phyloP scores from a whole-genome alignment of 2,329 filamentous ascomycete species.

The Aspergillus viridinutans region DNA sequence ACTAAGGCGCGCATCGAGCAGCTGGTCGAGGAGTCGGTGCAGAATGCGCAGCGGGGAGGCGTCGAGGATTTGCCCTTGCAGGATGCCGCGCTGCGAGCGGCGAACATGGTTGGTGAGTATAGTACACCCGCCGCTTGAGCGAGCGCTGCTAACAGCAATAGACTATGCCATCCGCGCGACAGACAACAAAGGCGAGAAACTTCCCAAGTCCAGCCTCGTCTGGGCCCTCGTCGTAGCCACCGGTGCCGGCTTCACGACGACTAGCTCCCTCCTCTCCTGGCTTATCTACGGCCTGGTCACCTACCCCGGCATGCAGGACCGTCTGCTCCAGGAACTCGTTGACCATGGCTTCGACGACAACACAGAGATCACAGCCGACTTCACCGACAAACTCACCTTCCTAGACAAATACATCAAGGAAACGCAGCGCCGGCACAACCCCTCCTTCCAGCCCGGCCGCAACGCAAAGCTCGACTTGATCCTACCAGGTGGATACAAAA shows the following conservation, averaged over 20 bases:
- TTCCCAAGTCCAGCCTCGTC: slow-evolving; percentile 42
- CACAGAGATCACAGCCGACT: slow-evolving; percentile 46
- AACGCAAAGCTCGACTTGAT: slow-evolving; percentile 55
- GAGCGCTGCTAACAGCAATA: slow-evolving; percentile 4
- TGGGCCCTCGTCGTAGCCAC: slow-evolving; percentile 48
- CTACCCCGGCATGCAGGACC: slow-evolving; percentile 54
- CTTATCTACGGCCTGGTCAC: slow-evolving; percentile 50
- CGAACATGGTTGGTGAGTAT: slow-evolving; percentile 40
- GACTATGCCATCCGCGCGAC: slow-evolving; percentile 53
- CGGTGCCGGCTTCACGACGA: slow-evolving; percentile 59
- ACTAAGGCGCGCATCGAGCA: slow-evolving; percentile 14
- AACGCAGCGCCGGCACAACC: slow-evolving; percentile 57
- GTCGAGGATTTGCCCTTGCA: slow-evolving; percentile 29
- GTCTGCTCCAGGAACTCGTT: slow-evolving; percentile 55
- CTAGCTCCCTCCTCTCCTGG: slow-evolving; percentile 55
- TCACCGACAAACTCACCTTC: slow-evolving; percentile 47
- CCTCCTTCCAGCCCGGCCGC: slow-evolving; percentile 58
- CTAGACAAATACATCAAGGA: slow-evolving; percentile 51
- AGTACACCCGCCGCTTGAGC: slow-evolving; percentile 15
- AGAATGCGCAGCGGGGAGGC: slow-evolving; percentile 17
- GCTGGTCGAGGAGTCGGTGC: slow-evolving; percentile 21
- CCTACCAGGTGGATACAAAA: slow-evolving; percentile 55
- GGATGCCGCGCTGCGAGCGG: slow-evolving; percentile 43
- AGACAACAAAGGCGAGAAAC: slow-evolving; percentile 51
- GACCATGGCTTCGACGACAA: slow-evolving; percentile 45